These are phyloP conservation scores for Sonneratia alba DNA, from an alignment of 345 rosid species.

Conservation along the genomic window DNA sequence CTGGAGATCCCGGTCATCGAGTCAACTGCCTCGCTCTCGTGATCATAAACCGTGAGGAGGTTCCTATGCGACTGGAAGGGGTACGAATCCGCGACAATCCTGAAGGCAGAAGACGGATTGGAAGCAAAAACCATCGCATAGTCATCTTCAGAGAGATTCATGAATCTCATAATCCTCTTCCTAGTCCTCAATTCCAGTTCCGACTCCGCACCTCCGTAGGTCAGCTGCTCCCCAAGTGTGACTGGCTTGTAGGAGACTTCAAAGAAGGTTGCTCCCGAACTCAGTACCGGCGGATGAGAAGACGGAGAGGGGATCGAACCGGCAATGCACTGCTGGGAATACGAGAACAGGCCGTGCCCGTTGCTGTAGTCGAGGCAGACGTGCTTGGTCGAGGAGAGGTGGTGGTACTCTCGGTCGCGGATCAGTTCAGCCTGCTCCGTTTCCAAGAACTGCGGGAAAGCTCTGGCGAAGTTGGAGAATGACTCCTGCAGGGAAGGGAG, in stretches of 20 bases:
- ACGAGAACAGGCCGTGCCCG: constrained; percentile 74
- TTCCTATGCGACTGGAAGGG: constrained; percentile 38
- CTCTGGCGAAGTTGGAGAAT: constrained; percentile 30
- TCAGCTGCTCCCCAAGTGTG: constrained; percentile 29
- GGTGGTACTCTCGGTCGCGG: constrained; percentile 49
- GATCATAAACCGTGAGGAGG: constrained; percentile 72
- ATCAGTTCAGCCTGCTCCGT: constrained; percentile 52
- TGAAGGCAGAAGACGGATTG: constrained; percentile 66
- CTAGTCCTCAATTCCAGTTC: constrained; percentile 31
- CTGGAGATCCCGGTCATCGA: constrained; percentile 42
- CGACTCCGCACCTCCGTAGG: constrained; percentile 33
- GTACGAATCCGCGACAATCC: constrained; percentile 63
- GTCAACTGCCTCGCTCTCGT: constrained; percentile 59
- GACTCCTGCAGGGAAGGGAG: constrained; percentile 57
- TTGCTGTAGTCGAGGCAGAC: constrained; percentile 50
- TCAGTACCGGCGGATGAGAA: constrained; percentile 7
- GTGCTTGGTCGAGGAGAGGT: constrained; percentile 39
- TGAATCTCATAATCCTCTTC: constrained; percentile 49
- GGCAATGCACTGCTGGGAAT: constrained; percentile 30
- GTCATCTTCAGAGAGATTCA: constrained; percentile 71
- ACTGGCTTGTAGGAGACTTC: constrained; percentile 41
- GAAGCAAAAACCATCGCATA: constrained; percentile 58
- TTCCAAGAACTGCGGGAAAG: constrained; percentile 42
- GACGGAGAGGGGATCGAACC: constrained; percentile 23
- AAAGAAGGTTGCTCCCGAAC: constrained; percentile 21